Base-by-base conservation (phyloP, 83 land plant species). In the Diphasiastrum complanatum region DNA sequence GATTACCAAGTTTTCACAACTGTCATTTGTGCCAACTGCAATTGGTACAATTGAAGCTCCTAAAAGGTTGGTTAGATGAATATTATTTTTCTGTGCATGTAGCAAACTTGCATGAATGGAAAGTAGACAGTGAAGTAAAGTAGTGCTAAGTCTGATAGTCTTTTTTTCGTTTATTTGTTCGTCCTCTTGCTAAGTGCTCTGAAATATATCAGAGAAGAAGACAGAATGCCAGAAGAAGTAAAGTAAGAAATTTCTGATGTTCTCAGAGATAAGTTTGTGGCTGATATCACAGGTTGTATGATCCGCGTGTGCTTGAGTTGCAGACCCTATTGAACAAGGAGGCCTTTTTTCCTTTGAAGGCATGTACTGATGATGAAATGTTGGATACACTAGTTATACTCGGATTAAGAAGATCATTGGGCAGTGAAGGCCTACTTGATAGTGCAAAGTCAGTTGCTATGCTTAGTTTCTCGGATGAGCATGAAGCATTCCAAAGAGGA, bases 221-320 rank as follows among this genome's bases (percentile, higher is more conserved):
- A n/a, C n/a, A n/a, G n/a, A n/a, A n/a, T n/a, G n/a, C n/a, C n/a
- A n/a, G n/a, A n/a, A n/a, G n/a, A n/a, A n/a, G n/a, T n/a, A n/a
- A n/a, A n/a, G n/a, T n/a, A n/a, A n/a, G n/a, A n/a, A n/a, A n/a
- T n/a, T n/a, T n/a, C n/a, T n/a, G n/a, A n/a, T n/a, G n/a, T n/a
- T n/a, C n/a, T n/a, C n/a, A n/a, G n/a, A n/a, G n/a, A n/a, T n/a
- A n/a, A 25, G 16, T 62, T 50, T 24, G 23, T 25, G 28, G 28
- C 25, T 38, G 4, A 45, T 45, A 24, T 14, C 36, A n/a, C 81
- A 92, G 98, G 82, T 79, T 92, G 52, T 92, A 92, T 74, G 98
- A 92, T 78, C 95, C 95, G 35, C 90, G 96, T 22, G 78, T 92
- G 25, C 80, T 79, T 26, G 91, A 79, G 60, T 65, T 92, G 45